Base-by-base conservation (phyloP, 2,329 filamentous ascomycete genomes). In the Biscogniauxia mediterranea region DNA sequence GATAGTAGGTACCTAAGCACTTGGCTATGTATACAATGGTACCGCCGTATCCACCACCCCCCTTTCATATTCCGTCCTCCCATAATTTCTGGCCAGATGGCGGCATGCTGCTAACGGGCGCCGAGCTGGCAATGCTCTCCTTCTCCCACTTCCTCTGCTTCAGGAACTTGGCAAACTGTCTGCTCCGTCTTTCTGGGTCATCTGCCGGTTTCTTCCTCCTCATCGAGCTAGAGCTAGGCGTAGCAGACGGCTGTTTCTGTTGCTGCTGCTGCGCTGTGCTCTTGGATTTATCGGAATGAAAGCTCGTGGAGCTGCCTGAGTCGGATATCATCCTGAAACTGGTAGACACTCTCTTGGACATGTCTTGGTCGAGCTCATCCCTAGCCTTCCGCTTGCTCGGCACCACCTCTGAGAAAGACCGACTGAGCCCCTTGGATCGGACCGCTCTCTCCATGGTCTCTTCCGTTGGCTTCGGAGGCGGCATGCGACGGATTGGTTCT, bases 41-140 rank as follows among this genome's bases (percentile, higher is more conserved):
- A 11, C 38, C 17, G 11, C 38, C 13, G 20, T 50, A 25, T 50
- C 9, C 32, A 49, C 52, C 23, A 52, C 38, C 11, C 2, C 5
- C 20, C 20, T 13, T 19, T 32, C 20, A 6, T 17, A 4, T 15
- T 7, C 21, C 23, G 8, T 23, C 49, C 38, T 28, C 25, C 54
- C 53, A 60, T 61, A 61, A 55, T 51, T 63, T 68, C 55, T 68
- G 65, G 1, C 60, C 66, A 13, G 68, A 69, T 8, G 61, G 67
- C 2, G 68, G 66, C 7, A 61, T 68, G 32, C 62, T 67, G 19
- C 52, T 63, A 5, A 60, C 46, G 20, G 64, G 55, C 11, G 60
- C 56, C 25, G 65, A 65, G 46, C 65, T 67, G 8, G 64, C 51
- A 56, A 64, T 64, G 20, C 57, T 59, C 7, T 66, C 63, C 53